Base-by-base conservation (phyloP, 352 stramenopile species). In the Peronospora destructor region DNA sequence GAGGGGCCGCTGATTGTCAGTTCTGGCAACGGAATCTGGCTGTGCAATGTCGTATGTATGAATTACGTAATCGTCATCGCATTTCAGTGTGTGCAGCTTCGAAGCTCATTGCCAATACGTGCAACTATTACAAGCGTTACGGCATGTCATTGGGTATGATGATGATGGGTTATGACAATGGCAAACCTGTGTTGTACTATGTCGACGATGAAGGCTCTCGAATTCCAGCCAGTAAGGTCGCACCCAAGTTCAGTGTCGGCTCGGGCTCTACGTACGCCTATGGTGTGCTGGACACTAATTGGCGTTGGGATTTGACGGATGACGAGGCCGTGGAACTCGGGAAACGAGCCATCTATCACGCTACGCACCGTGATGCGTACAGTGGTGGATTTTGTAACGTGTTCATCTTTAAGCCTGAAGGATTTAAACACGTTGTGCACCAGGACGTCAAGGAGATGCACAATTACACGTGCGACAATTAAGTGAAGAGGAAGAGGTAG, bases 1-100 rank as follows among this genome's bases (percentile, higher is more conserved):
- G 97, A 17, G 96, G 95, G 47, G 97, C 97, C 25, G 96, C 95
- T 13, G 97, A 99, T 76, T 99, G 97, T 64, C 94, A 97, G 61
- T 99, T 97, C 67, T 99, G 97, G 97, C 95, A 99, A 66, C 85
- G 97, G 14, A 98, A 99, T 70, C 70, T 99, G 32, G 96, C 95
- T 10, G 97, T 95, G 43, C 87, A 95, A 65, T 93, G 87, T 61
- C 79, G 80, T 45, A 85, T 99, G 77, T 99, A 98, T 68, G 96
- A 99, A 75, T 81, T 99, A 46, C 84, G 96, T 50, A 99, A 99
- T 73, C 97, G 97, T 51, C 95, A 98, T 75, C 88, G 96, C 49
- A 99, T 99, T 68, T 98, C 95, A 26, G 97, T 99, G 6, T 94
- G 95, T 28, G 94, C 94, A 5, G 97, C 97, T 6, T 98, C 87